phyloP scores from a whole-genome alignment of 2,329 filamentous ascomycete genomes.

The Pyricularia pennisetigena region DNA sequence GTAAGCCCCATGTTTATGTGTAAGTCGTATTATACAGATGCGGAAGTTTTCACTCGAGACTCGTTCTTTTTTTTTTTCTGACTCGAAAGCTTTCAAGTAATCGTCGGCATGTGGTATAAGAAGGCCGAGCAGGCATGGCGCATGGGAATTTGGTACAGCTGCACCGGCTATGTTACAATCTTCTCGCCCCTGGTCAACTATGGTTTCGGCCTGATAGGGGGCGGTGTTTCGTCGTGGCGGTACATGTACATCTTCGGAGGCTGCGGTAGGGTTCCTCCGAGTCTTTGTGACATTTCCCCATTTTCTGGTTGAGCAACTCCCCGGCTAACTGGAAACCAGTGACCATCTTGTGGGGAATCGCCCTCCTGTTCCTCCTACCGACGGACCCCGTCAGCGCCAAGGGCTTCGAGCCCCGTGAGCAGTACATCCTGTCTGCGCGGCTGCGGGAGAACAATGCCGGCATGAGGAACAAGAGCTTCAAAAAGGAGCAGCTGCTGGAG shows the following conservation, averaged over 20 bases:
- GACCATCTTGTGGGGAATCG: background rate
- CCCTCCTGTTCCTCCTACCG: constrained; percentile 27
- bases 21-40: constrained; percentile 15
- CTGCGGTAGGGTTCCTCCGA: background rate
- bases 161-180: constrained; percentile 48
- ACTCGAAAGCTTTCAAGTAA: constrained; percentile 19
- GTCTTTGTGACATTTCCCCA: constrained; percentile 6
- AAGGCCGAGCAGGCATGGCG: constrained; percentile 49
- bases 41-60: background rate
- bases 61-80: background rate
- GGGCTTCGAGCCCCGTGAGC: constrained; percentile 16
- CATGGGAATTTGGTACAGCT: constrained; percentile 56
- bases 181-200: constrained; percentile 45
- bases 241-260: constrained; percentile 53
- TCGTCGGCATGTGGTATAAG: constrained; percentile 37
- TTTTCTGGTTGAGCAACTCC: background rate
- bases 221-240: constrained; percentile 24
- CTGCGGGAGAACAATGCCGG: constrained; percentile 24
- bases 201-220: constrained; percentile 42
- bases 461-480: constrained; percentile 32
- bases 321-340: background rate
- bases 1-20: constrained; percentile 30
- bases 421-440: constrained; percentile 15
- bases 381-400: constrained; percentile 19
- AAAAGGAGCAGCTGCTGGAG: constrained; percentile 29